These are phyloP conservation scores for Colletotrichum eremochloae DNA, from an alignment of 2,329 filamentous ascomycete genomes.

Conservation along the genomic window DNA sequence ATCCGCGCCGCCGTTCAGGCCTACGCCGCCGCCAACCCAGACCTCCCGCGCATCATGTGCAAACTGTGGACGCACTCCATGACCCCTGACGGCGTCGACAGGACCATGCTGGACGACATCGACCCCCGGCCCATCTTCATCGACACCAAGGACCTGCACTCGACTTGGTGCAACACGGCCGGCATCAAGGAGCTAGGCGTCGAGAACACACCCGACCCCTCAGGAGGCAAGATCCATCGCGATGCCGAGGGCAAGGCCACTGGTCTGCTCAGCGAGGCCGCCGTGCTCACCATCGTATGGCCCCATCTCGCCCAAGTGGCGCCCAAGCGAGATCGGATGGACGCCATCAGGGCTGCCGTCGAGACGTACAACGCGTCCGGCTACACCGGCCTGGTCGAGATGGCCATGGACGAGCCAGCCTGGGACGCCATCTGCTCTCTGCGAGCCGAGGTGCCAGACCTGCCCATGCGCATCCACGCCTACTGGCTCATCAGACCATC, in stretches of 20 bases:
- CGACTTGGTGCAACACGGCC: conserved; percentile 67
- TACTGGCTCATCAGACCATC: conserved; percentile 70
- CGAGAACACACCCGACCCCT: conserved; percentile 59
- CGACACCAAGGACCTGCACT: conserved; percentile 69
- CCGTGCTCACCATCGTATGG: conserved; percentile 67
- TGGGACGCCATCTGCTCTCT: conserved; percentile 66
- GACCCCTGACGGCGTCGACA: conserved; percentile 60
- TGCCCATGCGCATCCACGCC: conserved; percentile 64
- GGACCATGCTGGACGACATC: conserved; percentile 64
- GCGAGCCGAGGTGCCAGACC: conserved; percentile 51
- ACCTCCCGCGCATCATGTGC: conserved; percentile 64
- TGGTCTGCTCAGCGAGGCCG: conserved; percentile 66
- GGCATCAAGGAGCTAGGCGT: conserved; percentile 64
- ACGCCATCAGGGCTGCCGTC: conserved; percentile 63
- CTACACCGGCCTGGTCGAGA: conserved; percentile 69
- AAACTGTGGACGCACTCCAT: conserved; percentile 69
- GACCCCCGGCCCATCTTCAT: conserved; percentile 68
- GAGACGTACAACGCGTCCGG: conserved; percentile 64
- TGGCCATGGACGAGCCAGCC: conserved; percentile 72
- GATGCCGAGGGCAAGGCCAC: conserved; percentile 61
- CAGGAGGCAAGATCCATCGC: conserved; percentile 66
- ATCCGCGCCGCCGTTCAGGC: conserved; percentile 61
- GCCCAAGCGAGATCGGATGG: conserved; percentile 61
- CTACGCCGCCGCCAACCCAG: conserved; percentile 61
- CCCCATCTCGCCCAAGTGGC: conserved; percentile 64